phyloP scores from a whole-genome alignment of 371 early-diverging fungal genomes.

The Coemansia sp. region DNA sequence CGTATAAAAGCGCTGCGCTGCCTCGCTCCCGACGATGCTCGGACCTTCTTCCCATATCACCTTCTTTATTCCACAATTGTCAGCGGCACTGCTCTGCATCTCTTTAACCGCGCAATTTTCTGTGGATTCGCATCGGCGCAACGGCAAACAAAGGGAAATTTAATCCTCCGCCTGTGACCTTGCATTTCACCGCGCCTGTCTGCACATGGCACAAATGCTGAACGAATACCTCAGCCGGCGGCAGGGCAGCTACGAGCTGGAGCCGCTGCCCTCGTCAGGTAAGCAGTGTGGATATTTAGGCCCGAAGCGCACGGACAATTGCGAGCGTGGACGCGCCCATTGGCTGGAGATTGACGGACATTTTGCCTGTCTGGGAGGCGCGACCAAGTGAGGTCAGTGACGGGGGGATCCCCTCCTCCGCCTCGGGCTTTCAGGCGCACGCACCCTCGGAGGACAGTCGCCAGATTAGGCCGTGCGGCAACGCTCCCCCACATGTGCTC shows the following conservation, averaged over 20 bases:
- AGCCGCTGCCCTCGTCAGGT: constrained; percentile 14
- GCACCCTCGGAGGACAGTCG: too few species aligned
- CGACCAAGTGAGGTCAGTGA: constrained; percentile 1
- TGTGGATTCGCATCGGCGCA: neutral
- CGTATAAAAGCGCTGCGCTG: too few species aligned
- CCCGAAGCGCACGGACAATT: neutral
- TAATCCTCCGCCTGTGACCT: neutral
- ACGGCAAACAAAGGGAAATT: neutral
- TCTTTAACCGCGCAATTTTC: neutral
- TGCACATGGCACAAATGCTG: constrained; percentile 1
- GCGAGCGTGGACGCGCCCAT: neutral
- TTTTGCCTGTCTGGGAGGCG: constrained; percentile 4
- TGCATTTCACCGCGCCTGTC: constrained; percentile 2
- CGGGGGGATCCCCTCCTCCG: neutral
- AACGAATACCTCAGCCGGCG: constrained; percentile 6
- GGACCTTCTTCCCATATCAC: too few species aligned
- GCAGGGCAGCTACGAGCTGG: constrained; percentile 37
- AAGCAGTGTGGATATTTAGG: neutral
- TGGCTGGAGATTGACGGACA: constrained; percentile 9
- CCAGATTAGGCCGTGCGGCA: too few species aligned
- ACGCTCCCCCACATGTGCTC: too few species aligned
- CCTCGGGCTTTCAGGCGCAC: neutral
- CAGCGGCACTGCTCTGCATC: too few species aligned
- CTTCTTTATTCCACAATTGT: too few species aligned
- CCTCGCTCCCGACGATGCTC: too few species aligned